A percentile compares a stretch with the other conserved stretches of the same genome.
Evolutionary conservation across 2,329 filamentous ascomycete species (phyloP).

Genomic region (Monilinia fructicola): DNA sequence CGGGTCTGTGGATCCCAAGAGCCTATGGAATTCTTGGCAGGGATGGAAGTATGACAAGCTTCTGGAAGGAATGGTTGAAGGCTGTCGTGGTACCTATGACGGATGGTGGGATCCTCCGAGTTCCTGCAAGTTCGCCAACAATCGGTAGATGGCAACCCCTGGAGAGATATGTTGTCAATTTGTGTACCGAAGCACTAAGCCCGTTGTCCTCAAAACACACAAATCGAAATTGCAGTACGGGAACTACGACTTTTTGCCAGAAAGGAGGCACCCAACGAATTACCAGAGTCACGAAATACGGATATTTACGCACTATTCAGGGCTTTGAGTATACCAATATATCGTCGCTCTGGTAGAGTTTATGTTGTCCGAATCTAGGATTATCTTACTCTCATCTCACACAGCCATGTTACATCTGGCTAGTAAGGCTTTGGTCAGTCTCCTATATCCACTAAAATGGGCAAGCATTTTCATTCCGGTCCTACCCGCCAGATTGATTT

Average conservation of each 20-base stretch:
- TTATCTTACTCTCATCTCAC: slow-evolving; percentile 94
- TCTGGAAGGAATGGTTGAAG: slow-evolving; percentile 99
- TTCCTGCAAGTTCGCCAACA: slow-evolving; percentile 84
- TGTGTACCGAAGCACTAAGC: slow-evolving; percentile 92
- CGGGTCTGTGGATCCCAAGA: slow-evolving; percentile 90
- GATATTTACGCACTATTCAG: slow-evolving; percentile 93
- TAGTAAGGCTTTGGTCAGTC: slow-evolving; percentile 78
- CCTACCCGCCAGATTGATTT: slow-evolving; percentile 81
- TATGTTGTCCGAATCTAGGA: slow-evolving; percentile 86
- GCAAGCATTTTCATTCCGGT: slow-evolving; percentile 92
- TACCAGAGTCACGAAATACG: slow-evolving; percentile 85
- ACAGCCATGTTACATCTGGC: slow-evolving; percentile 95
- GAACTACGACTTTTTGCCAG: slow-evolving; percentile 90
- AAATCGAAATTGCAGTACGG: slow-evolving; percentile 86
- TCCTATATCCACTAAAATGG: slow-evolving; percentile 91
- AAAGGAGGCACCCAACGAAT: slow-evolving; percentile 88
- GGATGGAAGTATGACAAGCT: slow-evolving; percentile 77
- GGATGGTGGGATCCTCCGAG: slow-evolving; percentile 76
- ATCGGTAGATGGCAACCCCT: slow-evolving; percentile 94
- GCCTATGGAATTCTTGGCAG: slow-evolving; percentile 90
- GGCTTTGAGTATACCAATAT: slow-evolving; percentile 84
- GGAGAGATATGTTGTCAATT: slow-evolving; percentile 93
- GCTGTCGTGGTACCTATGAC: slow-evolving; percentile 95
- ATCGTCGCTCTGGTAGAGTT: slow-evolving; percentile 92
- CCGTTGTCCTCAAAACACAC: slow-evolving; percentile 91